A percentile compares a stretch with the other conserved stretches of the same genome.
Evolutionary conservation across 352 stramenopile species (phyloP).

Genomic region (Sclerospora graminicola): DNA sequence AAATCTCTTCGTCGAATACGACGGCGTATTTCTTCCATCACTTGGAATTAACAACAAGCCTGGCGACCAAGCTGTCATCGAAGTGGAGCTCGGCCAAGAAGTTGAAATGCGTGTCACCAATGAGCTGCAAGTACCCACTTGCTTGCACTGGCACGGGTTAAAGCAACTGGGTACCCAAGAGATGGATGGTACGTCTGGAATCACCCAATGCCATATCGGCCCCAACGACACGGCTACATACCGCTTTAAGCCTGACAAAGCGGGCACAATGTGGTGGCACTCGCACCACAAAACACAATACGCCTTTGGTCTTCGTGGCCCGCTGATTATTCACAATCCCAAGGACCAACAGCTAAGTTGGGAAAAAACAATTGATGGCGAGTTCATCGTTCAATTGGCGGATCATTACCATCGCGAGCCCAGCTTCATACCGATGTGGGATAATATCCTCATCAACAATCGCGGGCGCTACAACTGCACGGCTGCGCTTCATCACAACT

Average conservation of each 20-base stretch:
- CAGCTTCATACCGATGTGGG: constrained; percentile 11
- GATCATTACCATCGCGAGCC: constrained; percentile 24
- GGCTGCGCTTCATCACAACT: constrained; percentile 7
- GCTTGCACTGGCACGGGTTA: constrained; percentile 30
- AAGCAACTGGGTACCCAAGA: constrained; percentile 25
- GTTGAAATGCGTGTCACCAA: constrained; percentile 20
- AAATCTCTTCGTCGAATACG: constrained; percentile 1
- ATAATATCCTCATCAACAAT: constrained; percentile 32
- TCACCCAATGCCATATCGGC: constrained; percentile 28
- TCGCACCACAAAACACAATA: constrained; percentile 22
- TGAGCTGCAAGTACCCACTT: constrained; percentile 13
- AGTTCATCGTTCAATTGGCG: constrained; percentile 19
- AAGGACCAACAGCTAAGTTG: constrained; percentile 5
- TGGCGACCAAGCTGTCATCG: constrained; percentile 5
- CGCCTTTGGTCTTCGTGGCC: constrained; percentile 22
- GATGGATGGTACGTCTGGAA: constrained; percentile 25
- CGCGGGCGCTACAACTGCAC: constrained; percentile 28
- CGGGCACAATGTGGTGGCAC: constrained; percentile 32
- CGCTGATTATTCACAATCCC: constrained; percentile 21
- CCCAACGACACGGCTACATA: constrained; percentile 16
- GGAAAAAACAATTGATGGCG: constrained; percentile 5
- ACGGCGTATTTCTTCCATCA: constrained; percentile 14
- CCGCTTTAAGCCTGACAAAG: constrained; percentile 18
- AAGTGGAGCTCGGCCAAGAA: constrained; percentile 15
- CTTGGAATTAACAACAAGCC: constrained; percentile 24